phyloP scores from a whole-genome alignment of 495 filamentous ascomycete genomes.

The Hyaloscypha variabilis region DNA sequence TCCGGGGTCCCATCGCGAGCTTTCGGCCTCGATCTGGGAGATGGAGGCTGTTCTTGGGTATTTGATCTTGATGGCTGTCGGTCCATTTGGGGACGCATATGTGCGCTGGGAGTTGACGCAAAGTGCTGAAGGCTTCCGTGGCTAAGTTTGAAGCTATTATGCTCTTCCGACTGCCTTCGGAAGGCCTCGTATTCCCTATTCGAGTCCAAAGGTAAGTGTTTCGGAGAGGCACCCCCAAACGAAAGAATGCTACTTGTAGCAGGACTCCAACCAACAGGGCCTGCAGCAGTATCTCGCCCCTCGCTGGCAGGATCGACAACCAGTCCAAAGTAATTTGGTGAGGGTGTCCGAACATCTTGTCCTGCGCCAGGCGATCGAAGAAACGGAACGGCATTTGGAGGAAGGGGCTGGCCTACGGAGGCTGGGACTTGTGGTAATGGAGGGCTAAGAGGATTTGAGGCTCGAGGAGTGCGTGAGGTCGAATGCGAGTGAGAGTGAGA shows the following conservation, averaged over 20 bases:
- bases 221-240: constrained; percentile 69
- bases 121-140: constrained; percentile 45
- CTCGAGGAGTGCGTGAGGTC: constrained; percentile 42
- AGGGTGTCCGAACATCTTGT: constrained; percentile 50
- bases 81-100: constrained; percentile 20
- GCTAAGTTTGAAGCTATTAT: constrained; percentile 56
- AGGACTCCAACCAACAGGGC: constrained; percentile 72
- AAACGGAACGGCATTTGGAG: constrained; percentile 32
- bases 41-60: constrained; percentile 20
- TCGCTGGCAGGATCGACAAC: constrained; percentile 61
- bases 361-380: constrained; percentile 47
- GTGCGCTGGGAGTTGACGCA: constrained; percentile 29
- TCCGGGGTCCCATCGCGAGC: constrained; percentile 17
- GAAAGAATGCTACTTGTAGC: constrained; percentile 69
- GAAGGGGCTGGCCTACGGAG: constrained; percentile 29
- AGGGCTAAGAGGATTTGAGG: constrained; percentile 42
- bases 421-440: constrained; percentile 33
- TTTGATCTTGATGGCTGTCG: constrained; percentile 21
- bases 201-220: constrained; percentile 67
- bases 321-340: constrained; percentile 84
- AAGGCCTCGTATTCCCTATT: constrained; percentile 81
- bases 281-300: constrained; percentile 58
- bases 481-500: constrained; percentile 40
- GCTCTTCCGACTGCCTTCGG: constrained; percentile 66
- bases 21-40: constrained; percentile 24